These are phyloP conservation scores for Candida railenensis DNA, from an alignment of 805 yeast species.

Conservation along the genomic window DNA sequence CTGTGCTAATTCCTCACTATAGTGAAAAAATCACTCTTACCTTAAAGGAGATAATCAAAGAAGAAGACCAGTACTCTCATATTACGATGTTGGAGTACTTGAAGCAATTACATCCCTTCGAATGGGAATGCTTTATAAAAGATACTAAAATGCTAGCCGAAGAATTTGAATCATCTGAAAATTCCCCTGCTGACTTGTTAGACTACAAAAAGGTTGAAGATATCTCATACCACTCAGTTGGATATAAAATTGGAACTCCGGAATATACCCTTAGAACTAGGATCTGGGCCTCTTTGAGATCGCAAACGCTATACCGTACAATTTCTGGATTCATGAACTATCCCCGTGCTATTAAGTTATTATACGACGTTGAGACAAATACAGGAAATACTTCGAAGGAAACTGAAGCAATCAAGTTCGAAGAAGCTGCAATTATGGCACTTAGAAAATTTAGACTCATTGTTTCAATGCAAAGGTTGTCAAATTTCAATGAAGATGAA, in stretches of 20 bases:
- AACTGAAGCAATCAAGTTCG: conserved; percentile 36
- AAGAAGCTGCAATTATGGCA: conserved; percentile 62
- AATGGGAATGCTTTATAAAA: conserved; percentile 96
- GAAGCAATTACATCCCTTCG: conserved; percentile 93
- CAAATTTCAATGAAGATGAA: conserved; percentile 70
- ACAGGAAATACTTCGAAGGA: conserved; percentile 76
- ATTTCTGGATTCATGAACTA: conserved; percentile 99
- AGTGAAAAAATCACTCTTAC: conserved; percentile 91
- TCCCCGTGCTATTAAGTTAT: conserved; percentile 89
- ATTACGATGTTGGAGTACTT: conserved; percentile 91
- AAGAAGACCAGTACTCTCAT: conserved; percentile 94
- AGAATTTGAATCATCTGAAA: conserved; percentile 61
- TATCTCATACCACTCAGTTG: conserved; percentile 91
- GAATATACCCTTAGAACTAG: conserved; percentile 94
- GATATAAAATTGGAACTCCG: conserved; percentile 97
- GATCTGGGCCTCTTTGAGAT: conserved; percentile 97
- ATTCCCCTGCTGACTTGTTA: conserved; percentile 14
- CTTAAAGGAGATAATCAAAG: conserved; percentile 93
- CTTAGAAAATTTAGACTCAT: conserved; percentile 77
- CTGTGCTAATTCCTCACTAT: conserved; percentile 94
- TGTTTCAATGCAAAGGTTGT: conserved; percentile 84
- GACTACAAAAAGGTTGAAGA: conserved; percentile 68
- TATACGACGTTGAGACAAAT: conserved; percentile 58
- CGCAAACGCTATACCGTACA: conserved; percentile 95
- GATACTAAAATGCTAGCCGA: conserved; percentile 95